phyloP scores from a whole-genome alignment of 2,329 filamentous ascomycete genomes.

The Fonsecaea erecta region DNA sequence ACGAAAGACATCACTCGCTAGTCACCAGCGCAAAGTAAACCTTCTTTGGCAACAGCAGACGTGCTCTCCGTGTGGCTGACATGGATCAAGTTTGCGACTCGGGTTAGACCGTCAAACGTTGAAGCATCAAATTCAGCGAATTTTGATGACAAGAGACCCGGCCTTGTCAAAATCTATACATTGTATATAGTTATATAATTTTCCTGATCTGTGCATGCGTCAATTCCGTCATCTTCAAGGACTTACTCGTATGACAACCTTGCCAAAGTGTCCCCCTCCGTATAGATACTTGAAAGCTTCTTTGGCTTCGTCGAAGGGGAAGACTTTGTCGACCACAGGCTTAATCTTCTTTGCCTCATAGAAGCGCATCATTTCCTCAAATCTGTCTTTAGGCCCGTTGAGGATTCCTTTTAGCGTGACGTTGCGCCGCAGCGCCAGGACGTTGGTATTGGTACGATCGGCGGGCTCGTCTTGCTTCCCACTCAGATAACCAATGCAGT shows the following conservation, averaged over 20 bases:
- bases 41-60: neutral
- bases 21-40: neutral
- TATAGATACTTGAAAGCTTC: slow-evolving; percentile 51
- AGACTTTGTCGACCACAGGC: slow-evolving; percentile 48
- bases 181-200: neutral
- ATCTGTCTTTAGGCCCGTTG: slow-evolving; percentile 65
- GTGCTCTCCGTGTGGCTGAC: neutral
- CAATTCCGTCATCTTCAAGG: neutral
- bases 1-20: neutral
- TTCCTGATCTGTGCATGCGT: neutral
- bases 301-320: slow-evolving; percentile 47
- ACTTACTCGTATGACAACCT: slow-evolving; percentile 43
- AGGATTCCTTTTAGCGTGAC: slow-evolving; percentile 63
- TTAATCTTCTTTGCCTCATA: slow-evolving; percentile 43
- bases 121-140: neutral
- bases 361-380: slow-evolving; percentile 46
- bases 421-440: slow-evolving; percentile 57
- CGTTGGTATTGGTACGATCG: slow-evolving; percentile 64
- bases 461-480: slow-evolving; percentile 38
- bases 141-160: neutral
- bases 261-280: slow-evolving; percentile 52
- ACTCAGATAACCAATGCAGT: slow-evolving; percentile 31
- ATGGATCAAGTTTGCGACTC: neutral
- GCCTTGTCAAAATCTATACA: neutral
- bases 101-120: neutral